Conservation (phyloP, 2,329 filamentous ascomycete genomes). For the Pseudogymnoascus sp. region DNA sequence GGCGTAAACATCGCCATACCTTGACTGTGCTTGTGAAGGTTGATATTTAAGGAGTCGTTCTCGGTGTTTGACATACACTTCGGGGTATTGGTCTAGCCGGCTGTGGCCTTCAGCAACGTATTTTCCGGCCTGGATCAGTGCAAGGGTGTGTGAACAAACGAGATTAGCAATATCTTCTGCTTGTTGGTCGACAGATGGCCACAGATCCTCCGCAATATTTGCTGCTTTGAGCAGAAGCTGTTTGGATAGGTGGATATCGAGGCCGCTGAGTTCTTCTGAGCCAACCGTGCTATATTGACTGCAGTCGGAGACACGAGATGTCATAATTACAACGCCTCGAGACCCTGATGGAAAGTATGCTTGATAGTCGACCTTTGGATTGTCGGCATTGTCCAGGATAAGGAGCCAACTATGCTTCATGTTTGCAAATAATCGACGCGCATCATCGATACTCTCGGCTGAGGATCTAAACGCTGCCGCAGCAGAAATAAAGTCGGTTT, state of each 20-base stretch:
- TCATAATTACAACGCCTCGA: slow-evolving; percentile 32
- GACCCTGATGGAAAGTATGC: slow-evolving; percentile 24
- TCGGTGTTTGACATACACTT: slow-evolving; percentile 13
- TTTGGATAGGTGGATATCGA: background rate
- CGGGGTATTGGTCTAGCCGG: slow-evolving; percentile 16
- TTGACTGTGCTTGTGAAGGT: slow-evolving; percentile 25
- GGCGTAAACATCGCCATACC: slow-evolving; percentile 31
- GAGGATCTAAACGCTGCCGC: slow-evolving; percentile 6
- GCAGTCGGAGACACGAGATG: slow-evolving; percentile 30
- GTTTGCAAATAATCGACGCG: slow-evolving; percentile 20
- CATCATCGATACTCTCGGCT: slow-evolving; percentile 6
- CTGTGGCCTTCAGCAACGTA: slow-evolving; percentile 16
- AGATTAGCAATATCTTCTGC: slow-evolving; percentile 10
- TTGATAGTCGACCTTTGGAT: slow-evolving; percentile 24
- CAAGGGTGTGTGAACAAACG: slow-evolving; percentile 9
- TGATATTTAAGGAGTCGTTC: slow-evolving; percentile 25
- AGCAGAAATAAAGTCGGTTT: slow-evolving; percentile 12
- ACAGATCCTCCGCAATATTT: background rate
- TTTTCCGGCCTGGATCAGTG: background rate
- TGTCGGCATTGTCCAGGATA: slow-evolving; percentile 38
- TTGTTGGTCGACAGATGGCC: background rate
- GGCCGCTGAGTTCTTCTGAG: slow-evolving; percentile 4
- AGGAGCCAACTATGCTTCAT: slow-evolving; percentile 27
- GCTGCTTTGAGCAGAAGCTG: slow-evolving; percentile 1
- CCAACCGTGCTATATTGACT: slow-evolving; percentile 27